Evolutionary conservation across 2,329 filamentous ascomycete genomes (phyloP), one percentile per base, ranked within the genome.

Genomic region (Penicillium thymicola): DNA sequence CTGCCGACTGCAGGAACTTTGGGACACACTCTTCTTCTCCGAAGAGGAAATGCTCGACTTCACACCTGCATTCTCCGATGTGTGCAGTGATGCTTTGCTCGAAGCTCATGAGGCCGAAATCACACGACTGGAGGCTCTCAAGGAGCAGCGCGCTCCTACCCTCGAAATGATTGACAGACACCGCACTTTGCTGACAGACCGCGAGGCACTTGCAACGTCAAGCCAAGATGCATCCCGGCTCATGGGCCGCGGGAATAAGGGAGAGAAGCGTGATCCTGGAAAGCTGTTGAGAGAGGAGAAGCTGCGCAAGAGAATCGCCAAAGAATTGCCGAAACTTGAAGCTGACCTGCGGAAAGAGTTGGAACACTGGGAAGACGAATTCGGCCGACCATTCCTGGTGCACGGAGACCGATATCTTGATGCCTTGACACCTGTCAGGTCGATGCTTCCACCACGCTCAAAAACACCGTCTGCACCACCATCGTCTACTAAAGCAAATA

Each of bases 21-120:
- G 95, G 94, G 94, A 99, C 70, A 82, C 85, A 0, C 79, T 99
- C 1, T 97, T 94, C 78, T 92, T 95, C 70, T 96, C 90, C 0
- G 94, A 99, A 71, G 94, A 99, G 68, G 94, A 99, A 77, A 97
- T 97, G 92, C 85, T 97, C 55, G 92, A 97, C 65, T 99, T 99
- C 66, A 94, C 92, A 0, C 94, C 95, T 0, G 94, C 92, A 41
- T 97, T 97, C 72, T 96, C 92, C 11, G 94, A 97, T 70, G 93
- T 97, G 21, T 97, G 95, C 76, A 97, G 92, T 67, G 94, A 99
- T 72, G 94, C 94, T 5, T 82, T 99, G 10, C 84, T 99, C 0
- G 92, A 96, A 63, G 92, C 94, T 0, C 95, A 99, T 68, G 94
- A 99, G 78, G 87, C 88, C 21, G 95, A 99, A 70, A 92, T 99